Base-by-base conservation (phyloP, 345 rosid species). In the Populus ilicifolia region DNA sequence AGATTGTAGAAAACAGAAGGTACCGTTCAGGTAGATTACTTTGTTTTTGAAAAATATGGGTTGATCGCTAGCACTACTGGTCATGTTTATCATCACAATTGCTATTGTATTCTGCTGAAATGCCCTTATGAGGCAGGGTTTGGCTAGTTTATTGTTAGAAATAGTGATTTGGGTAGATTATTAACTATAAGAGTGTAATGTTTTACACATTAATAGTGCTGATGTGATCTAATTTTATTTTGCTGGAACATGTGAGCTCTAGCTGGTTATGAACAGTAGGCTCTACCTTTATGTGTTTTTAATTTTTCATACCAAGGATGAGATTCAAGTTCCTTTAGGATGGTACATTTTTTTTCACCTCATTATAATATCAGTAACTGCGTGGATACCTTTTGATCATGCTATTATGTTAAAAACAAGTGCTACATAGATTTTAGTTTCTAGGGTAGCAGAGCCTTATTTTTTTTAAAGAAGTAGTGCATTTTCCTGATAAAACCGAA, bases 401-500 rank as follows among this genome's bases (percentile, higher is more conserved):
- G 61, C 2, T 52, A 20, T 2, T 52, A 52, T 52, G 61, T 52
- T 50, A 50, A 50, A 46, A 52, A 52, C 2, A 52, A 52, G 23
- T 7, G 7, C 10, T 20, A 20, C 61, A 52, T 52, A 52, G 11
- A 52, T 20, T 52, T 52, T 20, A 52, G 23, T 52, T 52, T 52
- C 61, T 52, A 52, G 61, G 61, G 61, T 52, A 18, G 61, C 61
- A 52, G 10, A 52, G 23, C 61, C 10, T 43, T 52, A 52, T 7
- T 0, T 52, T 52, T 20, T 52, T 52, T 20, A 52, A 20, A 20
- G 18, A 52, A 52, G 18, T 0, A 27, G 18, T 65, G 43, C 23
- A 8, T 43, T 39, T 67, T 25, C 61, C 44, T 81, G 78, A 84
- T 69, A 43, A 38, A 52, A 35, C 25, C 29, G 43, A 64, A 30